Evolutionary conservation across 2,329 filamentous ascomycete species (phyloP).

Genomic region (Lecanicillium sp.): DNA sequence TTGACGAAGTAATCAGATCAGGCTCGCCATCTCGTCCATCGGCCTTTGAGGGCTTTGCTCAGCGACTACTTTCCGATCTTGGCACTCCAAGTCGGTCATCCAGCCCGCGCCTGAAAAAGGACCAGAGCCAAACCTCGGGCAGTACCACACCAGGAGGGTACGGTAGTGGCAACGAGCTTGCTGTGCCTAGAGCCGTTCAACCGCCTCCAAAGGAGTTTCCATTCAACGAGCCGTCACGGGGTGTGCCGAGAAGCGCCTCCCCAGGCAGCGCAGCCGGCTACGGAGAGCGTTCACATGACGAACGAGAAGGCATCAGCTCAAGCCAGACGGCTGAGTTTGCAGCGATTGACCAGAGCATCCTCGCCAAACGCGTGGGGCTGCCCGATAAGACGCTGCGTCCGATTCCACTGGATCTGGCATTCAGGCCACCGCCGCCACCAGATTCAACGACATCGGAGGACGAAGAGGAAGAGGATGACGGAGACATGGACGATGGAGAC

Average conservation of each 20-base stretch:
- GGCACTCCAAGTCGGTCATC: slow-evolving; percentile 43
- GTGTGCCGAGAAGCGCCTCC: slow-evolving; percentile 32
- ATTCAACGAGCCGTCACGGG: slow-evolving; percentile 12
- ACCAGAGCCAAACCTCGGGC: slow-evolving; percentile 25
- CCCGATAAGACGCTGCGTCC: slow-evolving; percentile 33
- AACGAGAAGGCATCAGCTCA: slow-evolving; percentile 26
- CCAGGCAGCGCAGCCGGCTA: slow-evolving; percentile 25
- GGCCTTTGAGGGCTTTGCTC: slow-evolving; percentile 53
- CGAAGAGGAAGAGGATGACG: slow-evolving; percentile 15
- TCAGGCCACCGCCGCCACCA: slow-evolving; percentile 8
- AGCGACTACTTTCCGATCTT: slow-evolving; percentile 54
- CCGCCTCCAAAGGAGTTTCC: slow-evolving; percentile 34
- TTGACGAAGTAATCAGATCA: slow-evolving; percentile 36
- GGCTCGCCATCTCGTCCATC: slow-evolving; percentile 46
- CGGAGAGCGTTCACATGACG: slow-evolving; percentile 18
- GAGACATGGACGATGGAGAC: slow-evolving; percentile 9
- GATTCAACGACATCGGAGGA: slow-evolving; percentile 8
- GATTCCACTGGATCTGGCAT: slow-evolving; percentile 37
- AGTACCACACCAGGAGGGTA: slow-evolving; percentile 21
- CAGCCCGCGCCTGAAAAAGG: slow-evolving; percentile 43
- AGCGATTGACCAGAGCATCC: slow-evolving; percentile 56
- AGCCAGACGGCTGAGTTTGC: slow-evolving; percentile 53
- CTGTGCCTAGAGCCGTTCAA: slow-evolving; percentile 22
- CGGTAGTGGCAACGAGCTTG: slow-evolving; percentile 17
- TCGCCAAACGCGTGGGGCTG: slow-evolving; percentile 46